These are phyloP conservation scores for Linderniella brevidens DNA, from an alignment of 257 asterid species.

Conservation along the genomic window DNA sequence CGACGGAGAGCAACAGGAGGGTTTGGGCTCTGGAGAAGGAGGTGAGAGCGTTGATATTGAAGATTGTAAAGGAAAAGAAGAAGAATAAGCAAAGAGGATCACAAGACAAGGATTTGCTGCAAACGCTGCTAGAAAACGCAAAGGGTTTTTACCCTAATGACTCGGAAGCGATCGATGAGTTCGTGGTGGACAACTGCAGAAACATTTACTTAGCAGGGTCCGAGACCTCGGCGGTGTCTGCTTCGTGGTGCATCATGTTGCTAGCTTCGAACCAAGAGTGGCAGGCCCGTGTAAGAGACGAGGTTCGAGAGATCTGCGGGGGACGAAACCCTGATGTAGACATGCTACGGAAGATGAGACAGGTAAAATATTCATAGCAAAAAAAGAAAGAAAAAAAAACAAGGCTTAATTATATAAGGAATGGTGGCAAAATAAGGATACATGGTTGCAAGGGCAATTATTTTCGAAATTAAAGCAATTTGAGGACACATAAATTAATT, in stretches of 20 bases:
- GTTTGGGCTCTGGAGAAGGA: slow-evolving; percentile 45
- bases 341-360: slow-evolving; percentile 46
- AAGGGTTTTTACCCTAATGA: too few species aligned
- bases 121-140: slow-evolving; percentile 40
- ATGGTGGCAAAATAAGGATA: too few species aligned
- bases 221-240: slow-evolving; percentile 45
- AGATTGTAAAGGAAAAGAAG: slow-evolving; percentile 19
- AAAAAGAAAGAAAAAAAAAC: too few species aligned
- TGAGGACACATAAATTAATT: too few species aligned
- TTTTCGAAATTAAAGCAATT: too few species aligned
- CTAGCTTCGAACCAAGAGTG: slow-evolving; percentile 58
- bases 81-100: slow-evolving; percentile 12
- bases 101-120: slow-evolving; percentile 39
- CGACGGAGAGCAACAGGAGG: slow-evolving; percentile 23
- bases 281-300: slow-evolving; percentile 63
- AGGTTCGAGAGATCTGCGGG: slow-evolving; percentile 45
- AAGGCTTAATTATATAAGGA: too few species aligned
- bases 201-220: slow-evolving; percentile 61
- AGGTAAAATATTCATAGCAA: too few species aligned
- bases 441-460: too few species aligned
- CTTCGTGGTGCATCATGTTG: slow-evolving; percentile 73
- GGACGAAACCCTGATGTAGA: slow-evolving; percentile 27
- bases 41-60: slow-evolving; percentile 33
- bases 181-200: slow-evolving; percentile 60
- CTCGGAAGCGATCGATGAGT: slow-evolving; percentile 23